Percentiles rank a stretch among this genome's conserved stretches.
Evolutionary conservation across 176 grass and related monocot species (phyloP).

Genomic region (Triticum timopheevii): DNA sequence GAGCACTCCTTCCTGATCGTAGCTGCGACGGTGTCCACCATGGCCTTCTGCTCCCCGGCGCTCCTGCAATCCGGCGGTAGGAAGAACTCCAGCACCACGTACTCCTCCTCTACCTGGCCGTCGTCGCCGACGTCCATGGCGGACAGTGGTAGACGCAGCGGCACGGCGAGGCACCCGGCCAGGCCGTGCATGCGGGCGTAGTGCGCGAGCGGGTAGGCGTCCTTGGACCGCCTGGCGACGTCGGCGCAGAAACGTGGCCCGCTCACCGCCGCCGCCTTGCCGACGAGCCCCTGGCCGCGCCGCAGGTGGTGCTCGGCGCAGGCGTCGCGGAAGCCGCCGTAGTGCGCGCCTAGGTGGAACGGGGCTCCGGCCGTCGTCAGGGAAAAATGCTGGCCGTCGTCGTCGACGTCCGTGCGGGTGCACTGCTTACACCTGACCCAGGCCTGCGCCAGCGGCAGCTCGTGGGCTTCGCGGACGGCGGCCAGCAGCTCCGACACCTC

Average conservation of each 20-base stretch:
- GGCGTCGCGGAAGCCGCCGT: slow-evolving; percentile 60
- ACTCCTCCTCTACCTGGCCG: slow-evolving; percentile 31
- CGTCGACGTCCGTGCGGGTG: slow-evolving; percentile 5
- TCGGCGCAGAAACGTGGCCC: slow-evolving; percentile 57
- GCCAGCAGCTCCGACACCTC: slow-evolving; percentile 56
- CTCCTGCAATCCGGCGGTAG: slow-evolving; percentile 58
- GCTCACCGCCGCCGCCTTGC: slow-evolving; percentile 24
- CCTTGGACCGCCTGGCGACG: slow-evolving; percentile 63
- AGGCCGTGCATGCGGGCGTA: slow-evolving; percentile 69
- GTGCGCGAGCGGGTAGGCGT: slow-evolving; percentile 78
- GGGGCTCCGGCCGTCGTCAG: slow-evolving; percentile 60
- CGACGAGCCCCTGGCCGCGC: slow-evolving; percentile 66
- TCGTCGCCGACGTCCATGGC: slow-evolving; percentile 11
- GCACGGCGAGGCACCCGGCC: slow-evolving; percentile 59
- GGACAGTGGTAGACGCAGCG: not conserved
- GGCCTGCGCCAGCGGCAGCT: slow-evolving; percentile 73
- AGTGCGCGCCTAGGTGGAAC: slow-evolving; percentile 40
- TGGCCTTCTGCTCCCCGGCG: slow-evolving; percentile 38
- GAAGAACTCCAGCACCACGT: slow-evolving; percentile 80
- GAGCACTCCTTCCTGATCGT: slow-evolving; percentile 40
- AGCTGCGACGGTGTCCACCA: slow-evolving; percentile 25
- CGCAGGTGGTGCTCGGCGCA: slow-evolving; percentile 86
- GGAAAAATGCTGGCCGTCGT: not conserved
- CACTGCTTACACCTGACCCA: slow-evolving; percentile 72
- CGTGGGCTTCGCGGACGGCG: slow-evolving; percentile 51